Evolutionary conservation across 148 eudicot genomes (phyloP).

Genomic region (Fagopyrum tataricum): DNA sequence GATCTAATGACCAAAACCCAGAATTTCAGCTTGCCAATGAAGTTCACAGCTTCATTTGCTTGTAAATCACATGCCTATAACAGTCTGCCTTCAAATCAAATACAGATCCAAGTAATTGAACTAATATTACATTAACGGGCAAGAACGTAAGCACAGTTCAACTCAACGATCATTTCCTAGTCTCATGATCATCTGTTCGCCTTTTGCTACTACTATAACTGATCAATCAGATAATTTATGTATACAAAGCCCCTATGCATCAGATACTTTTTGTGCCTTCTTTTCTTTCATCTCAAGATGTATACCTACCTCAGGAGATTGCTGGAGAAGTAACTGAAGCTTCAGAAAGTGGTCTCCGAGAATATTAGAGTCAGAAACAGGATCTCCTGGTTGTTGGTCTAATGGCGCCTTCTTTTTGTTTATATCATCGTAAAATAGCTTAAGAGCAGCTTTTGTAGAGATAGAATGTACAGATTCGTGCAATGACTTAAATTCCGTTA

Average conservation of each 20-base stretch:
- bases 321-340: constrained; percentile 41
- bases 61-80: neutral
- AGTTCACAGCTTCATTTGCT: neutral
- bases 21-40: neutral
- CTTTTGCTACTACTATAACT: neutral
- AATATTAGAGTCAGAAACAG: constrained; percentile 20
- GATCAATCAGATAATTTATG: neutral
- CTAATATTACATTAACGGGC: neutral
- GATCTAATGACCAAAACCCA: too few relatives aligned
- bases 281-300: constrained; percentile 18
- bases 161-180: neutral
- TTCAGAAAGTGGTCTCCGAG: constrained; percentile 34
- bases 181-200: neutral
- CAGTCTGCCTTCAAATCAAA: neutral
- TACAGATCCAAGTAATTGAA: neutral
- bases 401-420: neutral
- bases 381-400: constrained; percentile 11
- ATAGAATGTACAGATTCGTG: constrained; percentile 45
- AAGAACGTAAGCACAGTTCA: neutral
- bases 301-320: constrained; percentile 31
- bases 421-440: constrained; percentile 37
- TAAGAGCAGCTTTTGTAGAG: constrained; percentile 57
- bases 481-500: constrained; percentile 39
- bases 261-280: neutral
- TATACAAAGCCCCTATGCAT: neutral